These are phyloP conservation scores for Silene vulgaris DNA, from an alignment of 179 eudicot species.

Conservation along the genomic window DNA sequence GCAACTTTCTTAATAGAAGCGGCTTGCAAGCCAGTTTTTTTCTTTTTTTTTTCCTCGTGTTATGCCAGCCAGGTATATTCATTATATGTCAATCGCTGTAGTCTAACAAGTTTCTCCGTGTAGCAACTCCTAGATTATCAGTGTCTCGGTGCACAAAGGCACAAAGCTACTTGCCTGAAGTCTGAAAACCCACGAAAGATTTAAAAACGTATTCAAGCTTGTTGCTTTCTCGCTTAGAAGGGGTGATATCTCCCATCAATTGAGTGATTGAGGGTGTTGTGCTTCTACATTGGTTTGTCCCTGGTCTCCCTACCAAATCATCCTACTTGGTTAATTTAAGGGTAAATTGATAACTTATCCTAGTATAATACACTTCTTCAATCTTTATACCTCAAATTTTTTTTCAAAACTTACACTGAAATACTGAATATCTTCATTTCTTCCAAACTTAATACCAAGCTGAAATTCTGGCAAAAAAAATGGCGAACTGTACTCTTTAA, in stretches of 20 bases:
- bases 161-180: background rate
- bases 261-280: background rate
- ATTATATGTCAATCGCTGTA: background rate
- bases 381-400: too few relatives aligned
- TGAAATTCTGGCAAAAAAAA: too few relatives aligned
- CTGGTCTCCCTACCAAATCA: background rate
- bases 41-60: too few relatives aligned
- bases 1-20: too few relatives aligned
- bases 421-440: too few relatives aligned
- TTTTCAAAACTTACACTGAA: too few relatives aligned
- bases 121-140: constrained; percentile 3
- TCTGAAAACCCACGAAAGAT: background rate
- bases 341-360: too few relatives aligned
- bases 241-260: background rate
- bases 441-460: too few relatives aligned
- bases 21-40: too few relatives aligned
- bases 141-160: background rate
- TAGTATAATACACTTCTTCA: too few relatives aligned
- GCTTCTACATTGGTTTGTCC: background rate
- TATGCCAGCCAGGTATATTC: too few relatives aligned
- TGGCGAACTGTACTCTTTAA: too few relatives aligned
- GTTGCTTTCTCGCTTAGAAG: background rate
- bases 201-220: background rate
- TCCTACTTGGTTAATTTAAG: background rate
- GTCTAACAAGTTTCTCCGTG: background rate